phyloP scores from a whole-genome alignment of 495 filamentous ascomycete species.

The Daldinia concentrica region DNA sequence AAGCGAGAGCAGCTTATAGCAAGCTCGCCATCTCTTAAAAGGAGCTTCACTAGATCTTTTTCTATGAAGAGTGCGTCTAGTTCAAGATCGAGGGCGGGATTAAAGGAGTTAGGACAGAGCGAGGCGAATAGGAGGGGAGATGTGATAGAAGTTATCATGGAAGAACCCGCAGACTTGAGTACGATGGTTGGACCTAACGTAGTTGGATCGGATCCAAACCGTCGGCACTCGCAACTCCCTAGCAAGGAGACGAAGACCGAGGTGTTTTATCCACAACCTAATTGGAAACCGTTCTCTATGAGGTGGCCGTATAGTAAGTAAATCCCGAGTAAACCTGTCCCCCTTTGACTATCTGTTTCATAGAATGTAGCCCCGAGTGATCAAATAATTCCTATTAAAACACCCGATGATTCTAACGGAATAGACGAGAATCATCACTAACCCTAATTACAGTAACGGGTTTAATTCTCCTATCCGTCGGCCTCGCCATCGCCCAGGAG shows the following conservation, averaged over 20 bases:
- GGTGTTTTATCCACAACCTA: slow-evolving; percentile 66
- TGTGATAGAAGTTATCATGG: slow-evolving; percentile 61
- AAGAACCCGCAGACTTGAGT: slow-evolving; percentile 53
- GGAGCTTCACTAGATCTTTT: slow-evolving; percentile 50
- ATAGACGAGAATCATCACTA: not conserved
- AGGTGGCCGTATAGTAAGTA: slow-evolving; percentile 66
- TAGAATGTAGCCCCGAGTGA: not conserved
- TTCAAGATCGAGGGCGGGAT: slow-evolving; percentile 43
- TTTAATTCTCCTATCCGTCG: slow-evolving; percentile 65
- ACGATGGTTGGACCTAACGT: slow-evolving; percentile 50
- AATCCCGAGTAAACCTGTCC: not conserved
- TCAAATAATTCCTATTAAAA: too few species aligned
- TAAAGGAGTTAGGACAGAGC: slow-evolving; percentile 56
- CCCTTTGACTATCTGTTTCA: not conserved
- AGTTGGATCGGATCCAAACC: slow-evolving; percentile 11
- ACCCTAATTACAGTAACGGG: slow-evolving; percentile 24
- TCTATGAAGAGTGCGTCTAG: slow-evolving; percentile 41
- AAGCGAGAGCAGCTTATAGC: slow-evolving; percentile 55
- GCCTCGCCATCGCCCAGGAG: slow-evolving; percentile 66
- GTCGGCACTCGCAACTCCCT: slow-evolving; percentile 46
- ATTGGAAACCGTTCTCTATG: slow-evolving; percentile 80
- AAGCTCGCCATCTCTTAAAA: slow-evolving; percentile 44
- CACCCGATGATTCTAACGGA: too few species aligned
- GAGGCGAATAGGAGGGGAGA: slow-evolving; percentile 63
- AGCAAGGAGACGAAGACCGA: slow-evolving; percentile 44